Base-by-base conservation (phyloP, 2,329 filamentous ascomycete species). In the Septoria petroselini region DNA sequence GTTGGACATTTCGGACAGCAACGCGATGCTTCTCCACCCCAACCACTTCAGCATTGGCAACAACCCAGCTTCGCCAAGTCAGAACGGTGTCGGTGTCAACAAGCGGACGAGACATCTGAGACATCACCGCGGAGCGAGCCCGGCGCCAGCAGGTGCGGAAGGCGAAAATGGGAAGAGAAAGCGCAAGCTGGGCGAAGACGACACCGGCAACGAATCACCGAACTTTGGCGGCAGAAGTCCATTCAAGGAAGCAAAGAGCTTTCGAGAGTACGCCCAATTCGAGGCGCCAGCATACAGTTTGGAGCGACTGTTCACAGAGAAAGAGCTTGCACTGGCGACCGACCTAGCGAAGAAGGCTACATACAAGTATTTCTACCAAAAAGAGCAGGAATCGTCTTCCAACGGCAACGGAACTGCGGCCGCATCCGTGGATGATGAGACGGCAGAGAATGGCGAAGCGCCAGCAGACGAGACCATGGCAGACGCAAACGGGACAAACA, bases 271-370 rank as follows among this genome's bases (percentile, higher is more conserved):
- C 41, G 71, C 76, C 38, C 80, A 84, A 56, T 78, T 79, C 58
- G 76, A 79, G 54, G 76, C 79, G 6, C 73, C 80, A 1, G 72
- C 76, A 3, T 83, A 82, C 67, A 82, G 79, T 6, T 75, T 85
- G 49, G 76, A 83, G 48, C 75, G 77, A n/a, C 72, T 85, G 12
- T 85, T 85, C 63, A 84, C 80, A 2, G 81, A 85, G 54, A 84
- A 84, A 69, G 82, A 85, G 65, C 74, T 85, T 45, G 76, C 76
- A 43, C 72, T 80, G 64, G 78, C 81, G 48, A 81, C 80, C 53
- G 82, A 82, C 58, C 75, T 77, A 38, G 82, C 82, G 2, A 78
- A 81, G 42, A 72, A 78, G 23, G 81, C 80, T 4, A 77, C 82
- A 1, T 74, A 77, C 31, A 67, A 75, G 53, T 75, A 76, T 67